Conservation (phyloP, 176 grass and related monocot genomes). For the Cenchrus americanus region DNA sequence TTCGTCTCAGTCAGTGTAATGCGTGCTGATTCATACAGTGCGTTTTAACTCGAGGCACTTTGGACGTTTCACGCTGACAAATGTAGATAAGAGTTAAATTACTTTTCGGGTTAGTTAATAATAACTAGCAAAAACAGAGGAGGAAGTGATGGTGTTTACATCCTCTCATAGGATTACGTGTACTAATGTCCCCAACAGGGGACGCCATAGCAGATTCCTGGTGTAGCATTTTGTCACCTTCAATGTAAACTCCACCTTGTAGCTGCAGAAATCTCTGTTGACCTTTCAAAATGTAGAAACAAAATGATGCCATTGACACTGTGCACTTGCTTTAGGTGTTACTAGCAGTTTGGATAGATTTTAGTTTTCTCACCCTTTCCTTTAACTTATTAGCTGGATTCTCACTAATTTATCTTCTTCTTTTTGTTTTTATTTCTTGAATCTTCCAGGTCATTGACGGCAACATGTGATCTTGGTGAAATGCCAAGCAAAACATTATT, state of each 20-base stretch:
- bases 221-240: no score
- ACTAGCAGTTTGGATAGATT: background rate
- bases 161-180: background rate
- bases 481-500: conserved; percentile 38
- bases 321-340: background rate
- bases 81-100: background rate
- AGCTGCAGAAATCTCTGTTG: no score
- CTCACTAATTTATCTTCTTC: background rate
- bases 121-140: background rate
- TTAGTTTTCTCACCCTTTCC: background rate
- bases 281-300: no score
- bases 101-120: background rate
- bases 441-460: conserved; percentile 49
- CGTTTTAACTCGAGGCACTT: background rate
- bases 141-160: background rate
- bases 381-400: background rate
- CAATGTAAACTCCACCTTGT: no score
- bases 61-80: background rate
- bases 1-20: background rate
- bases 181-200: background rate
- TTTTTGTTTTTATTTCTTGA: background rate
- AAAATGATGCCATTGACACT: background rate
- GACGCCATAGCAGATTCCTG: no score
- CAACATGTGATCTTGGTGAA: conserved; percentile 48
- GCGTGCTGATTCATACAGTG: background rate